Evolutionary conservation across 2,329 filamentous ascomycete genomes (phyloP).

Genomic region (Stagonosporopsis cucurbitacearum): DNA sequence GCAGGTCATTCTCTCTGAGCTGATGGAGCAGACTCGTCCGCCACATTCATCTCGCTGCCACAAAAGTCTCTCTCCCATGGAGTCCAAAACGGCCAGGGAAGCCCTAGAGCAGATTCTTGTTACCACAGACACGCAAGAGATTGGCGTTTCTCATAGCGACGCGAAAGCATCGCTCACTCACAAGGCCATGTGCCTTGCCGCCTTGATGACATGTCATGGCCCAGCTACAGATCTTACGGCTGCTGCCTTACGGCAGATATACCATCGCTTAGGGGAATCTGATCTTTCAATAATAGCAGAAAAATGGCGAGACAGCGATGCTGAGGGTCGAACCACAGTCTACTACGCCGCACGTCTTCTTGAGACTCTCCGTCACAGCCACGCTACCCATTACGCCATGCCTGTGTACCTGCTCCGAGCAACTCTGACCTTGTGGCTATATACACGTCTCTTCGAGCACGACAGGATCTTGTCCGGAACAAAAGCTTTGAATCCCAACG

Average conservation of each 20-base stretch:
- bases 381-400: slow-evolving; percentile 8
- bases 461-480: not conserved
- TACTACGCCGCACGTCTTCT: slow-evolving; percentile 5
- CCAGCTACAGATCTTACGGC: not conserved
- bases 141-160: not conserved
- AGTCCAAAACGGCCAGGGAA: not conserved
- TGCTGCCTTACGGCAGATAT: not conserved
- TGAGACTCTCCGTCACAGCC: slow-evolving; percentile 5
- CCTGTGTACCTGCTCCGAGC: slow-evolving; percentile 2
- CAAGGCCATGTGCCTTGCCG: not conserved
- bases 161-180: not conserved
- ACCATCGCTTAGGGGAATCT: not conserved
- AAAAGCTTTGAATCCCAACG: not conserved
- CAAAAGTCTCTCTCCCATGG: not conserved
- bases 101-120: not conserved
- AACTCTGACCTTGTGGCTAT: not conserved
- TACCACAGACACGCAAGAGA: not conserved
- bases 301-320: not conserved
- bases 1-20: not conserved
- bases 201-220: not conserved
- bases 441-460: not conserved
- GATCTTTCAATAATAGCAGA: not conserved
- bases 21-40: not conserved
- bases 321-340: slow-evolving; percentile 4
- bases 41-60: not conserved